Base-by-base conservation (phyloP, 2,329 filamentous ascomycete genomes). In the Fusarium nurragi region DNA sequence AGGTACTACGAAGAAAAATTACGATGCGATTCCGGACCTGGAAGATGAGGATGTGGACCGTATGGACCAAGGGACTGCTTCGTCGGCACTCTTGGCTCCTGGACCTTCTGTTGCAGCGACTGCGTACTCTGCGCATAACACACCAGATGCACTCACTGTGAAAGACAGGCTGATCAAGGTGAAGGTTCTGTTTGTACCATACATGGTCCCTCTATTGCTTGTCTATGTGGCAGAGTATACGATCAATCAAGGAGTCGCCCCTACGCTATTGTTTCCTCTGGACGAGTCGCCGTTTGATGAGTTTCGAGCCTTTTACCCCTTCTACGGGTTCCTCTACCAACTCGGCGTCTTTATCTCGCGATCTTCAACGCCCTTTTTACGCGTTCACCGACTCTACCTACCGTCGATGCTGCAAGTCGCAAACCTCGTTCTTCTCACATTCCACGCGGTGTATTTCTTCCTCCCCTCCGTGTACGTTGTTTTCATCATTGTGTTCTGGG, bases 181-280 rank as follows among this genome's bases (percentile, higher is more conserved):
- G 0, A 84, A 80, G 61, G 82, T 84, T 1, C 82, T 98, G 2
- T 90, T 97, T 73, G 80, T 96, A 40, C 87, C 87, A 0, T 90
- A 89, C 76, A 98, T 99, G 93, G 83, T 97, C 5, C 95, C 95
- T 0, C 84, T 99, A 14, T 83, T 98, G 30, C 80, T 98, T 16
- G 95, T 99, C 26, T 99, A 97, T 76, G 86, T 98, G 32, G 93
- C 94, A 54, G 95, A 99, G 80, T 99, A 99, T 76, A 96, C 92
- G 53, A 97, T 98, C 77, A 98, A 98, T 79, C 94, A 97, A 80
- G 94, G 94, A 32, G 93, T 98, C 1, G 84, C 93, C 0, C 94
- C 95, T 1, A 97, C 93, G 0, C 82, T 98, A 0, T 85, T 99
- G 6, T 99, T 97, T 74, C 93, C 94, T 0, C 82, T 97, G 1